Evolutionary conservation across 2,329 filamentous ascomycete genomes (phyloP), one percentile per base, ranked within the genome.

Genomic region (Zymoseptoria brevis): DNA sequence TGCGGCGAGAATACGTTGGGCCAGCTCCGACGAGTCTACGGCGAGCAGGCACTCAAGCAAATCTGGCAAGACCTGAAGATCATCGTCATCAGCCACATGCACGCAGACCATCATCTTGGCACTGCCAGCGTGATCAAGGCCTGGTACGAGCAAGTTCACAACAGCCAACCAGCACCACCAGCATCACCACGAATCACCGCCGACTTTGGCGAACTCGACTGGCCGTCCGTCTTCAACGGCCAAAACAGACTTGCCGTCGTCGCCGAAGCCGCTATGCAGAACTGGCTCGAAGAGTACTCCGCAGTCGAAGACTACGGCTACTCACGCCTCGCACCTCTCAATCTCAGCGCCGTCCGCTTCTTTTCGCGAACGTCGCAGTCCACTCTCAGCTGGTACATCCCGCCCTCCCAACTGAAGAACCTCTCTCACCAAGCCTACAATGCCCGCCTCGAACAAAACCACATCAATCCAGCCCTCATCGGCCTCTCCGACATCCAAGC

Each of bases 71-170:
- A 95, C 63, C 79, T 99, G 50, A 87, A 86, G 57, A 83, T 85
- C 66, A 87, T 99, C 63, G 96, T 90, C 85, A 94, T 99, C 75
- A 96, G 90, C 73, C 94, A 99, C 75, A 79, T 96, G 62, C 94
- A 99, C 74, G 94, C 94, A 4, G 94, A 99, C 75, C 94, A 99
- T 75, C 94, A 97, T 71, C 82, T 99, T 19, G 94, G 94, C 26
- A 89, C 86, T 0, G 80, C 84, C n/a, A 83, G 86, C 5, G 78
- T 97, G n/a, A 84, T 97, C 69, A 86, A 83, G 68, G 89, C 88
- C 5, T 96, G 91, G 89, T 85, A 89, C 64, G 68, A 78, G 57
- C 80, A 85, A 50, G 79, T 79, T 19, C 81, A 83, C 65, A 66
- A 67, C 29, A 62, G 69, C 21, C 62, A 72, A 16, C 74, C 76